Evolutionary conservation across 2,329 filamentous ascomycete species (phyloP).

Genomic region (Fusarium cicatricum): DNA sequence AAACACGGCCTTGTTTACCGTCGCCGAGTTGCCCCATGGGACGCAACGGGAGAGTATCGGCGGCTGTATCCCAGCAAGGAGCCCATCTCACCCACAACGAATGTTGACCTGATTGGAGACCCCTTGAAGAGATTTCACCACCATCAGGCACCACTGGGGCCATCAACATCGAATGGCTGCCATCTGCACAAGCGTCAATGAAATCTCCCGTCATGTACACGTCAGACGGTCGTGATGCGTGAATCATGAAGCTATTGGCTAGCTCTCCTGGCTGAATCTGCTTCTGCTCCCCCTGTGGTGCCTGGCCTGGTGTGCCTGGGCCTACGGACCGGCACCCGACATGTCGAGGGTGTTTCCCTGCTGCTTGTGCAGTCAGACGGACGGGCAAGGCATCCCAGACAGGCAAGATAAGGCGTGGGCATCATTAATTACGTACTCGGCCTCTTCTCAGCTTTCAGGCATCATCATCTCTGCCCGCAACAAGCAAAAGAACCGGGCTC

Average conservation of each 20-base stretch:
- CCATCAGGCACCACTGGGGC: slow-evolving; percentile 1
- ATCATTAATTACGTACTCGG: background rate
- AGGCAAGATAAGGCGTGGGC: too few relatives aligned
- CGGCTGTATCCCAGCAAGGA: too few relatives aligned
- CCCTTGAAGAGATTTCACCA: slow-evolving; percentile 3
- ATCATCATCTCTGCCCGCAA: background rate
- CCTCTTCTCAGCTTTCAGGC: background rate
- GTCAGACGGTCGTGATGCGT: slow-evolving; percentile 25
- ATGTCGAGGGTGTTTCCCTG: background rate
- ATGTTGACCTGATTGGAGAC: too few relatives aligned
- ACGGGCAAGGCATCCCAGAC: background rate
- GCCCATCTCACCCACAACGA: too few relatives aligned
- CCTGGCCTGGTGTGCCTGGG: slow-evolving; percentile 3
- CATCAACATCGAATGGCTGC: slow-evolving; percentile 13
- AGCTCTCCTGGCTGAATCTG: slow-evolving; percentile 6
- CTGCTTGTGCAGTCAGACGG: background rate
- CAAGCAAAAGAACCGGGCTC: slow-evolving; percentile 15
- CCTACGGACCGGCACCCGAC: slow-evolving; percentile 4
- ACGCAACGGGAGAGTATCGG: too few relatives aligned
- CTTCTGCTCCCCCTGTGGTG: background rate
- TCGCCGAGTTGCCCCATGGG: too few relatives aligned
- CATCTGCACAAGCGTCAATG: slow-evolving; percentile 18
- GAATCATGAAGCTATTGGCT: slow-evolving; percentile 17
- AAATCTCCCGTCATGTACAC: slow-evolving; percentile 33
- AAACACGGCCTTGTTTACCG: background rate